Conservation (phyloP, 2,329 filamentous ascomycete genomes). For the Basipetospora chlamydospora region DNA sequence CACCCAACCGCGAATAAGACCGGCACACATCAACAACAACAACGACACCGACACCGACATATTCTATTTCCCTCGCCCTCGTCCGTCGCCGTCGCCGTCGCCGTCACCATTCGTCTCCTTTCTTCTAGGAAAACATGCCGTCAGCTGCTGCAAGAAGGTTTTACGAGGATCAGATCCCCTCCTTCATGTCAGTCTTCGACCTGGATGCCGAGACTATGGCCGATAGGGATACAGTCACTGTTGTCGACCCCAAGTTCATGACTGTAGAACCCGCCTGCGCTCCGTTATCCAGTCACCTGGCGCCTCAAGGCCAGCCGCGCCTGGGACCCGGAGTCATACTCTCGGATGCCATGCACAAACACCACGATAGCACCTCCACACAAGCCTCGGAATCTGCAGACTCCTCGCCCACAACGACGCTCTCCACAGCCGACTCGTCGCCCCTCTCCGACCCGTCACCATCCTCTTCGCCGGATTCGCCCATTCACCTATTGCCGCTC, state of each 20-base stretch:
- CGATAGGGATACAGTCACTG: constrained; percentile 36
- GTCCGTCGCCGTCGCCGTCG: background rate
- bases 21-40: background rate
- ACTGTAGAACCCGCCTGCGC: constrained; percentile 24
- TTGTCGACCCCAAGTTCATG: constrained; percentile 38
- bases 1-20: background rate
- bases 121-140: constrained; percentile 35
- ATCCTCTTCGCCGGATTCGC: constrained; percentile 83
- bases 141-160: constrained; percentile 45
- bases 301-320: constrained; percentile 17
- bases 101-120: no score
- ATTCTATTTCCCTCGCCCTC: background rate
- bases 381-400: constrained; percentile 73
- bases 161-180: constrained; percentile 58
- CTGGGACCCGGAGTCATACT: constrained; percentile 26
- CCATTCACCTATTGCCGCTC: constrained; percentile 57
- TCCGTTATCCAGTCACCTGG: constrained; percentile 18
- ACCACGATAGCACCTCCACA: constrained; percentile 64
- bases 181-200: constrained; percentile 64
- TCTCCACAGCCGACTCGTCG: constrained; percentile 84
- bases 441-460: constrained; percentile 83
- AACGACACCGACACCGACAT: constrained; percentile 1
- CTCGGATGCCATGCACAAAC: constrained; percentile 45
- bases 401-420: constrained; percentile 86
- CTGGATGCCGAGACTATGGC: constrained; percentile 42